Base-by-base conservation (phyloP, 2,329 filamentous ascomycete genomes). In the Phialemoniopsis sp. region DNA sequence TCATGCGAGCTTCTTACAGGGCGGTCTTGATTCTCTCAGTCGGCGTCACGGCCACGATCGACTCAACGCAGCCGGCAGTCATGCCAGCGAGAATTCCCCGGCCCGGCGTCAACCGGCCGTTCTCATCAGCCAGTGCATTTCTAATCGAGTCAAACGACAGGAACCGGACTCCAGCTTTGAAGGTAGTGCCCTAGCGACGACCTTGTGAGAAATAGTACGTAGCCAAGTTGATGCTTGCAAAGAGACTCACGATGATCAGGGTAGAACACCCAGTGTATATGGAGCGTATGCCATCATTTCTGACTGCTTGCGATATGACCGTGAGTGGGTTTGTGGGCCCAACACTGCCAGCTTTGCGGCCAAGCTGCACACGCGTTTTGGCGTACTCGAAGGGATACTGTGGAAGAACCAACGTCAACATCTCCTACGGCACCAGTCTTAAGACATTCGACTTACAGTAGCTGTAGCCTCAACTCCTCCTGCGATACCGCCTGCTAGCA, bases 21-120 rank as follows among this genome's bases (percentile, higher is more conserved):
- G 80, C 80, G 2, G 82, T 86, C 55, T 85, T 86, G 51, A 86
- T 76, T 13, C 81, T 68, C 51, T 86, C 82, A 0, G 78, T 82
- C 0, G 82, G 82, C 3, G 81, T 86, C 1, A 86, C 81, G 2
- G 79, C 80, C n/a, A 75, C 69, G 0, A 81, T 65, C 39, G 72
- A 78, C 14, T 81, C 80, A 1, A 81, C 69, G 1, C 79, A 69
- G 0, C 82, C 82, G 0, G 78, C 76, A 2, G 68, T 62, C 77
- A 85, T 83, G 8, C 82, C 82, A 5, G 80, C 80, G 0, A 77
- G 51, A n/a, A 85, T 67, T 30, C 77, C 81, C 3, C 73, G 62
- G 1, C 65, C 50, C 0, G 79, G 71, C 0, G 76, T 75, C 8
- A 85, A 56, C 2, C 66, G 72, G 0, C 78, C 79, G 2, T 73